Conservation (phyloP, 768 basidiomycete species). For the Hypsizygus marmoreus region DNA sequence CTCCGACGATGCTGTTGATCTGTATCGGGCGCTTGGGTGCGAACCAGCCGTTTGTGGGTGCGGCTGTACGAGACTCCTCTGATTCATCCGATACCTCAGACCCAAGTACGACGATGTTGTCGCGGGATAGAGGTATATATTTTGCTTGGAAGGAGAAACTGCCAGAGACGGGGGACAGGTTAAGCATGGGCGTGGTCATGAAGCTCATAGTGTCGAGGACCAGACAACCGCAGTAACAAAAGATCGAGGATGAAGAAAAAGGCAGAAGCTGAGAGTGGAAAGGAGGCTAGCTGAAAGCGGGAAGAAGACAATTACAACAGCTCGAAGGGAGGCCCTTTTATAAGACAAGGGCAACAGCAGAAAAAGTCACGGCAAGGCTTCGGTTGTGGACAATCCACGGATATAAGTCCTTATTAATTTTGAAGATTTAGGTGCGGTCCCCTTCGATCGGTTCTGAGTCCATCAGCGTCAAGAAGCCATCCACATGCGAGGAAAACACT, state of each 20-base stretch:
- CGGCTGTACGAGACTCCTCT: slow-evolving; percentile 22
- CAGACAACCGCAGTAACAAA: neutral
- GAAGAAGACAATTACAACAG: too few species aligned
- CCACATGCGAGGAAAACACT: too few species aligned
- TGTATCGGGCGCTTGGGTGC: slow-evolving; percentile 25
- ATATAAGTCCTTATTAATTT: neutral
- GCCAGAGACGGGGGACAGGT: slow-evolving; percentile 31
- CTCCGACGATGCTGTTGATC: slow-evolving; percentile 5
- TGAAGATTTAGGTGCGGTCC: slow-evolving; percentile 2
- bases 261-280: too few species aligned
- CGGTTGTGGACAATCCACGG: slow-evolving; percentile 9
- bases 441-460: slow-evolving; percentile 11
- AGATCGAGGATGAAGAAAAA: slow-evolving; percentile 2
- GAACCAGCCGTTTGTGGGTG: slow-evolving; percentile 45
- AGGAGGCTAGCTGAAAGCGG: too few species aligned
- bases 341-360: slow-evolving; percentile 10
- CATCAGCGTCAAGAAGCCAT: neutral
- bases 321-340: too few species aligned
- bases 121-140: slow-evolving; percentile 31
- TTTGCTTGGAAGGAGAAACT: slow-evolving; percentile 42
- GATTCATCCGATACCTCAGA: slow-evolving; percentile 19
- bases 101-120: slow-evolving; percentile 33
- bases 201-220: slow-evolving; percentile 9
- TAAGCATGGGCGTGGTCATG: slow-evolving; percentile 28
- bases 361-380: neutral